Base-by-base conservation (phyloP, 352 stramenopile species). In the Phytophthora brassicae region DNA sequence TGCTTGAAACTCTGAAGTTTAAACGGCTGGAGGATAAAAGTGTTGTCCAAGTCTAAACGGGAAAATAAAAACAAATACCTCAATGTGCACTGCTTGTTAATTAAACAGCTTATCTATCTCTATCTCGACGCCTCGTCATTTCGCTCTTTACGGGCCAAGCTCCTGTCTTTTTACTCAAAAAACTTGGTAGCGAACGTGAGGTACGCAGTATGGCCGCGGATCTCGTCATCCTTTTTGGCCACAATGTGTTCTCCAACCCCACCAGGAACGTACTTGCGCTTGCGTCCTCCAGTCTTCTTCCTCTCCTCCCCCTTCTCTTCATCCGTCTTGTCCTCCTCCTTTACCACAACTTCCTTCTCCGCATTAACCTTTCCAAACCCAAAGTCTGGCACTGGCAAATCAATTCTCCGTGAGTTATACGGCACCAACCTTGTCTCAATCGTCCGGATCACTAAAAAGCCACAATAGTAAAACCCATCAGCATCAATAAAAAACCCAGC, bases 381-480 rank as follows among this genome's bases (percentile, higher is more conserved):
- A 77, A 94, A 92, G 55, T 90, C 75, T 2, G 84, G 82, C 43
- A 86, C 79, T 3, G 79, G 85, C 47, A 93, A 55, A 42, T 90
- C 74, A 44, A 92, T 84, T 28, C 70, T 70, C 39, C 86, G 71
- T 23, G 84, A 74, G 44, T 76, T 87, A 74, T 90, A 92, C 38
- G 86, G 82, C 62, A 97, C 85, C 63, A 98, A 82, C 17, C 88
- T 89, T 66, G 97, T 98, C 70, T 98, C 95, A 43, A 98, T 97
- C 49, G 85, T 94, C 12, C 80, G 79, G 59, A 94, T 89, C 68
- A 89, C 86, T 94, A 33, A 22, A 47, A 47, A 13, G n/a, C n/a
- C 35, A 46, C 16, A 51, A 13, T 31, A 60, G 56, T 3, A 51
- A 64, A 42, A 9, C n/a, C n/a, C n/a, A n/a, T n/a, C n/a, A n/a